phyloP scores from a whole-genome alignment of 345 rosid species.

The Mercurialis annua region DNA sequence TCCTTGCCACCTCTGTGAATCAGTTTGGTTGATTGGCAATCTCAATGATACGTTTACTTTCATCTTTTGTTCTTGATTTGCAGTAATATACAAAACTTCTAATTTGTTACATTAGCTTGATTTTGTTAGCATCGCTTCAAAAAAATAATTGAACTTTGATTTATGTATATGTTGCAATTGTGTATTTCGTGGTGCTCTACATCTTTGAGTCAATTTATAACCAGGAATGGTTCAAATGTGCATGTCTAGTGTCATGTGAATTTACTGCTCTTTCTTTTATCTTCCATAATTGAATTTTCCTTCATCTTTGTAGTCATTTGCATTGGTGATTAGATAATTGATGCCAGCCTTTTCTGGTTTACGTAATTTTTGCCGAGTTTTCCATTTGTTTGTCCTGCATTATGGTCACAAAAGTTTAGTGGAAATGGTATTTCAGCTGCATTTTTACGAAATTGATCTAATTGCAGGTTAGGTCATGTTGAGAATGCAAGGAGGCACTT shows the following conservation, averaged over 20 bases:
- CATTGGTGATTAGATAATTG: slow-evolving; percentile 7
- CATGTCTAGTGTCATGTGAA: neutral
- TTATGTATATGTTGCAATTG: neutral
- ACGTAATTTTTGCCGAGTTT: slow-evolving; percentile 12
- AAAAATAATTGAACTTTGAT: neutral
- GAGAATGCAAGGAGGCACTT: slow-evolving; percentile 71
- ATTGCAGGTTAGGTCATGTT: slow-evolving; percentile 83
- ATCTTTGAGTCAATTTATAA: neutral
- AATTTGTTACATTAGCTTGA: neutral
- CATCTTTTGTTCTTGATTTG: neutral
- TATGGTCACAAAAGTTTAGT: slow-evolving; percentile 6
- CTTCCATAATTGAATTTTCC: neutral
- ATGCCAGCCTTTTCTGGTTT: slow-evolving; percentile 1
- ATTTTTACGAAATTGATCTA: slow-evolving; percentile 18
- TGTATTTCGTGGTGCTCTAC: neutral
- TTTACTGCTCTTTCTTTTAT: neutral
- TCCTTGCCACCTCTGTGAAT: slow-evolving; percentile 5
- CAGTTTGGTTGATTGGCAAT: neutral
- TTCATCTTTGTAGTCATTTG: slow-evolving; percentile 14
- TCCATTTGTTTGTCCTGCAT: slow-evolving; percentile 1
- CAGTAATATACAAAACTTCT: neutral
- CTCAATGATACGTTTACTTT: neutral
- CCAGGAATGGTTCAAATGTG: neutral
- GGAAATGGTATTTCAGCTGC: neutral
- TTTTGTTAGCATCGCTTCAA: neutral